phyloP scores from a whole-genome alignment of 441 rosid genomes.

The Corymbia citriodora region DNA sequence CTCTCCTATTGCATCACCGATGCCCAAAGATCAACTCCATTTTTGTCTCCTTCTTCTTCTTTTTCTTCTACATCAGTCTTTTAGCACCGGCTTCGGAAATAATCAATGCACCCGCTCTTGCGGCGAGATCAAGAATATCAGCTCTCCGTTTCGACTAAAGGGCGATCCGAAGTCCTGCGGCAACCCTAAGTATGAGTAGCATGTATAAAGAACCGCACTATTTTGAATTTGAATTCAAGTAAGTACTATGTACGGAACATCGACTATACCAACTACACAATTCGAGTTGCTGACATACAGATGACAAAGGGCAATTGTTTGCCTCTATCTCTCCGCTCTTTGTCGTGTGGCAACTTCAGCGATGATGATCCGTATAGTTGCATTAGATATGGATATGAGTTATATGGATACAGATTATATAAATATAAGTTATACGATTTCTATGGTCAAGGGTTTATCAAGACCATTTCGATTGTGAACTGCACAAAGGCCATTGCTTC shows the following conservation, averaged over 20 bases:
- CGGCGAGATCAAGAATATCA: too few species aligned
- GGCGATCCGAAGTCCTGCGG: accelerated
- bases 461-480: too few species aligned
- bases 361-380: too few species aligned
- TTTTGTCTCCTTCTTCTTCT: too few species aligned
- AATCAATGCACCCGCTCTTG: neutral
- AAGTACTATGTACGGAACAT: neutral
- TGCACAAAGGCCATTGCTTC: too few species aligned
- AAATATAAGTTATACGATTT: too few species aligned
- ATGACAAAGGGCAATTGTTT: neutral
- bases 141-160: neutral
- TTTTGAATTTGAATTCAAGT: too few species aligned
- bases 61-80: neutral
- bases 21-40: neutral
- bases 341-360: neutral
- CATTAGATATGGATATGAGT: too few species aligned
- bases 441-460: too few species aligned
- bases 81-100: too few species aligned
- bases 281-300: neutral
- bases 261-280: neutral
- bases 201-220: neutral
- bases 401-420: too few species aligned
- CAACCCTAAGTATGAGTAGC: neutral
- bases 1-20: neutral
- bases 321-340: neutral